Base-by-base conservation (phyloP, 108 stramenopile genomes). In the Cylindrotheca fusiformis region DNA sequence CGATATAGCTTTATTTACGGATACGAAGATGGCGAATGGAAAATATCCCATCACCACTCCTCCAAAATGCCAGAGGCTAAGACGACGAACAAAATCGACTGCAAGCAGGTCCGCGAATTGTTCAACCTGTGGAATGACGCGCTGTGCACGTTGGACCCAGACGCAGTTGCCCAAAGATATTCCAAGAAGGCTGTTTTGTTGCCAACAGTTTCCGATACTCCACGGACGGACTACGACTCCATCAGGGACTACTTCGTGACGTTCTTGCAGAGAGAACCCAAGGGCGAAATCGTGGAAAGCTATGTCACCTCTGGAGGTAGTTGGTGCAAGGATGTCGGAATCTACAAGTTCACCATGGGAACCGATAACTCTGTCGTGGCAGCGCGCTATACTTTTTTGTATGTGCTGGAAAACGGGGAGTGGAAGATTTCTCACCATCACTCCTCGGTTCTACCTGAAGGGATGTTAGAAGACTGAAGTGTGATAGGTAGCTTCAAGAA, bases 31-130 rank as follows among this genome's bases (percentile, higher is more conserved):
- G 81, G 79, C 1, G 69, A 82, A 44, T 86, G 85, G 85, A 86
- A 83, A 67, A 86, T 86, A 50, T 68, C 77, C 26, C 85, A 86
- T 31, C 85, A 86, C 56, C 85, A 86, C 46, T 82, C 81, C 32
- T 77, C 75, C 44, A 65, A 74, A 1, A 82, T 85, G 84, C 84
- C 84, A 19, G 84, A 85, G 59, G 48, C 27, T n/a, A n/a, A n/a
- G n/a, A 52, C 28, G n/a, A n/a, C 44, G 12, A 45, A 45, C n/a
- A n/a, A n/a, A n/a, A n/a, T n/a, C n/a, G n/a, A n/a, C 14, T 50
- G 64, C 32, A 65, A 71, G 21, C 60, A 51, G 23, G 72, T 74
- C 24, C 60, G 71, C 3, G 52, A 53, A 21, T 41, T 79, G 28
- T 79, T 79, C 47, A 22, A 71, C 14, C 65, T 79, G 3, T 79